phyloP scores from a whole-genome alignment of 257 asterid genomes.

The Capsicum pubescens region DNA sequence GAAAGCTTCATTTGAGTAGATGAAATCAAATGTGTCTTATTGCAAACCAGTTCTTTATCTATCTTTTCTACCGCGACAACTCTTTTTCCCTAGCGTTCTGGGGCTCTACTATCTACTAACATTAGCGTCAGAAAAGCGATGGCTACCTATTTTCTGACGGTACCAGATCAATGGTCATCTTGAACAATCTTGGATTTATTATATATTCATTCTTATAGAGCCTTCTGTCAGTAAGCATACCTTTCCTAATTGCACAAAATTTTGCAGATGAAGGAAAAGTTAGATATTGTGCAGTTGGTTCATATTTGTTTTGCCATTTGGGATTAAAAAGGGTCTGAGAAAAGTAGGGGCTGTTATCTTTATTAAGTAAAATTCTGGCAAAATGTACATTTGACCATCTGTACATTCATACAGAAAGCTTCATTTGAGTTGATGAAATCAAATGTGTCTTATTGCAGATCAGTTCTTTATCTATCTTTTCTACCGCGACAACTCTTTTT shows the following conservation, averaged over 20 bases:
- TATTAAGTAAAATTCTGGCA: not conserved
- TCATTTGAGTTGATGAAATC: constrained; percentile 22
- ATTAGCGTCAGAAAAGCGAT: constrained; percentile 74
- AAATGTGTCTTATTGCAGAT: not conserved
- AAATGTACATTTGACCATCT: constrained; percentile 28
- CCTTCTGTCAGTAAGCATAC: constrained; percentile 31
- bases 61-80: not conserved
- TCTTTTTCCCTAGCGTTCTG: not conserved
- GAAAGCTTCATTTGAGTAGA: constrained; percentile 22
- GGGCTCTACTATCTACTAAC: too few species aligned
- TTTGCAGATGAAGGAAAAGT: constrained; percentile 28
- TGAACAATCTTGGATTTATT: constrained; percentile 27
- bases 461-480: not conserved
- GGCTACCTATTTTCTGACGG: constrained; percentile 86
- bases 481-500: not conserved
- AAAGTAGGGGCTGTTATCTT: constrained; percentile 25
- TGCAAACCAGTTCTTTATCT: not conserved
- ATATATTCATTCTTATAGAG: constrained; percentile 16
- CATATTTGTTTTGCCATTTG: constrained; percentile 22
- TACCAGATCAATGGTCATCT: constrained; percentile 89
- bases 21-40: not conserved
- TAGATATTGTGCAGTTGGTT: constrained; percentile 22
- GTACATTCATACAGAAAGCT: constrained; percentile 34
- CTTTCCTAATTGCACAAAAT: constrained; percentile 28
- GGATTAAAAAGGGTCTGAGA: constrained; percentile 20